Evolutionary conservation across 352 stramenopile species (phyloP), one percentile per base, ranked within the genome.

Genomic region (Globisporangium barbulae): DNA sequence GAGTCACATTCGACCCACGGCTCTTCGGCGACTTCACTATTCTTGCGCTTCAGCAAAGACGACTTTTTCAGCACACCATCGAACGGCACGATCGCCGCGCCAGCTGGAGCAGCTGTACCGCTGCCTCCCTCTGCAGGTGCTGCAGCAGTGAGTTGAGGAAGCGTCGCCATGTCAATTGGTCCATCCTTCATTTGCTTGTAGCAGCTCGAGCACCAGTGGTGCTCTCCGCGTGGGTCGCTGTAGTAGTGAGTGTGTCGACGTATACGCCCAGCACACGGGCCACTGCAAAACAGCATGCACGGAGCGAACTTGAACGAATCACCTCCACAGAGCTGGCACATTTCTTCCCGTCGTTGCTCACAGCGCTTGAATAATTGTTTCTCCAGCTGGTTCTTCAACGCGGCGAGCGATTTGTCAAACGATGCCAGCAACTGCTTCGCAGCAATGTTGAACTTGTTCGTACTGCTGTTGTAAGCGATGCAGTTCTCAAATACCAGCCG

Each of bases 1-100:
- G 87, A 91, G 67, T 99, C 97, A 73, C 98, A 99, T 64, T 98
- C 90, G 4, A 99, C 97, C 98, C 98, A 99, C 59, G 90, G 87
- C 70, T 99, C 96, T 78, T 98, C 94, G 5, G 96, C 93, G 1
- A 98, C 88, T 70, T 99, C 97, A 65, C 98, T 98, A 75, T 99
- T 99, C 73, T 99, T 99, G 48, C 98, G 97, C 71, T 98, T 99
- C 17, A 96, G 65, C 3, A 99, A 71, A 10, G 97, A 93, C 49
- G 87, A 86, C 67, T 99, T 99, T 50, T 89, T 91, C 37, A 99
- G 73, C 17, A 90, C 86, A 7, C 83, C 71, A 49, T 92, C 85
- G 44, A 85, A 83, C 4, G 74, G 60, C 2, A 73, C 63, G 10
- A 63, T 48, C 15, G 65, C 61, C 35, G 65, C 58, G 22, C 65